Percentiles rank a stretch among this genome's conserved stretches.
Conservation (phyloP, 768 basidiomycete genomes). For the Agrocybe chaxingu region DNA sequence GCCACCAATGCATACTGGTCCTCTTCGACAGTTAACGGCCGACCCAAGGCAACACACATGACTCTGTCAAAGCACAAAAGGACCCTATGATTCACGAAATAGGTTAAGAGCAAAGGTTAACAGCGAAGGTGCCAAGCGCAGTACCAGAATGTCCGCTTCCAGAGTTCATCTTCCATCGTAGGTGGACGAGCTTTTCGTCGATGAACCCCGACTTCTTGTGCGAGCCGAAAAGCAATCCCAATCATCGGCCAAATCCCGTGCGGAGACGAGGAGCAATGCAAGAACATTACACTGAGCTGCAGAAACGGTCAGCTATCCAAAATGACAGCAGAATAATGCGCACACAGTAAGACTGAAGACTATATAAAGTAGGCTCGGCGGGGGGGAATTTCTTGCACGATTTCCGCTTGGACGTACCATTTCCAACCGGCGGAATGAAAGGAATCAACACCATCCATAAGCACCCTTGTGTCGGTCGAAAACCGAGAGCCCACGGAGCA, state of each 20-base stretch:
- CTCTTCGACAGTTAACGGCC: constrained; percentile 73
- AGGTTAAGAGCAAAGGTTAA: background rate
- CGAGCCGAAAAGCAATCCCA: constrained; percentile 65
- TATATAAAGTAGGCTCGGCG: constrained; percentile 59
- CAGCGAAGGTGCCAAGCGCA: background rate
- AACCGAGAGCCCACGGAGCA: constrained; percentile 64
- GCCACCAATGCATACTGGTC: constrained; percentile 50
- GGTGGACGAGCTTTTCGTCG: constrained; percentile 30
- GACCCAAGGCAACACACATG: constrained; percentile 51
- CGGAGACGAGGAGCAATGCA: constrained; percentile 51
- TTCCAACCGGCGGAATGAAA: constrained; percentile 53
- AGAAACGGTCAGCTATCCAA: constrained; percentile 17
- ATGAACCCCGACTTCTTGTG: constrained; percentile 77
- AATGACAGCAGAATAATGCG: too few relatives aligned
- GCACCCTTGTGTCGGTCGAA: constrained; percentile 54
- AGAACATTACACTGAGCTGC: constrained; percentile 48
- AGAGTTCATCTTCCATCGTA: constrained; percentile 61
- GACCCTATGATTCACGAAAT: constrained; percentile 31
- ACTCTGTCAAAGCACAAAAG: constrained; percentile 47
- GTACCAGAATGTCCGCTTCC: constrained; percentile 67
- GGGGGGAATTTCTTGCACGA: constrained; percentile 58
- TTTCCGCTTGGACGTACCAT: constrained; percentile 61
- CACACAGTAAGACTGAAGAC: constrained; percentile 57
- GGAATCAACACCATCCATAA: constrained; percentile 30
- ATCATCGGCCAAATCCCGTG: constrained; percentile 64